Base-by-base conservation (phyloP, 208 protist species). In the Porcisia hertigi region DNA sequence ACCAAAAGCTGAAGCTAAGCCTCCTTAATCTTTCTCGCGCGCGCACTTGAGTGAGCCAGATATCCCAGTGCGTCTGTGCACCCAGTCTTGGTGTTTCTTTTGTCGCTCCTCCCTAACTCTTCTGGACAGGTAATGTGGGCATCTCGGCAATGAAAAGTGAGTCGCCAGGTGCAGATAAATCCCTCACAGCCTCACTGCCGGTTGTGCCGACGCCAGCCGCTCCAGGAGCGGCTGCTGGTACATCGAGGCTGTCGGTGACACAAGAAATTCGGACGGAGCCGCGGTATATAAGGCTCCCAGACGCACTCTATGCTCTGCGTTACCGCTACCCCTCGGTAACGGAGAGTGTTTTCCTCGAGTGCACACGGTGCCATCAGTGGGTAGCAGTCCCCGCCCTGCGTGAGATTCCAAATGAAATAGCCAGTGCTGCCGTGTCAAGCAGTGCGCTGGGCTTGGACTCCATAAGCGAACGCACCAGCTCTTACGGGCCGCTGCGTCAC, bases 331-430 rank as follows among this genome's bases (percentile, higher is more conserved):
- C 92, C 30, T 86, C 79, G 20, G 85, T 96, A 9, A 67, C 86
- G 53, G 77, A 91, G 47, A 86, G 79, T 30, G 80, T 96, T 2
- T 81, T 88, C 34, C 64, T 96, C 34, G 87, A 96, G 67, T 96
- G 92, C 62, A 86, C 85, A 41, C 84, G 87, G 1, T 96, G 92
- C 64, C 82, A 87, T 78, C 88, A 91, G 66, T 96, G 92, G 90
- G 84, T 93, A 3, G 73, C 87, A 16, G 84, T 86, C 53, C 82
- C 86, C 2, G 90, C 94, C 25, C 67, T 84, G 25, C 66, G 43
- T 23, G 36, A 47, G 20, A 63, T 84, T 14, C 88, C 89, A 0
- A 76, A 86, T 16, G 89, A 88, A 55, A 66, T 89, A 12, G 20
- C n/a, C 1, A 80, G 62, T 1, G 77, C 55, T 20, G 47, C 23